Evolutionary conservation across 2,329 filamentous ascomycete species (phyloP).

Genomic region (Cytospora piceae): DNA sequence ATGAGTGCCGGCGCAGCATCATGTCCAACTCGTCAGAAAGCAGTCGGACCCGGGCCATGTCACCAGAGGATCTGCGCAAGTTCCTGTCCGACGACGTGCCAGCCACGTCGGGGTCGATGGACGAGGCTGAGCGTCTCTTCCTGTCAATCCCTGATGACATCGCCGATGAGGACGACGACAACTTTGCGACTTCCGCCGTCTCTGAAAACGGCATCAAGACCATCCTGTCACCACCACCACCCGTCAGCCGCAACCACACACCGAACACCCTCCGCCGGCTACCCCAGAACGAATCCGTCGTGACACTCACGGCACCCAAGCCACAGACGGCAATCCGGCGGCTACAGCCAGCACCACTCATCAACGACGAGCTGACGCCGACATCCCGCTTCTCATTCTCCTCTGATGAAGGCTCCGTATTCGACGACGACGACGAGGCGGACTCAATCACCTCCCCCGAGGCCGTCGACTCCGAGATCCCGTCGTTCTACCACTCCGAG

Average conservation of each 20-base stretch:
- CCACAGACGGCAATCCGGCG: slow-evolving; percentile 25
- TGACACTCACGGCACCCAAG: slow-evolving; percentile 25
- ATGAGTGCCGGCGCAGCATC: slow-evolving; percentile 40
- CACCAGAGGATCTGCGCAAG: slow-evolving; percentile 57
- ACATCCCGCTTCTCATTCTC: slow-evolving; percentile 37
- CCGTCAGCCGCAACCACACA: slow-evolving; percentile 47
- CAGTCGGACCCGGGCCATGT: slow-evolving; percentile 55
- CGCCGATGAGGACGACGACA: slow-evolving; percentile 58
- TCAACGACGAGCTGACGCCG: slow-evolving; percentile 35
- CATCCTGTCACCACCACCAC: slow-evolving; percentile 55
- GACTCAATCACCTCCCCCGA: slow-evolving; percentile 39
- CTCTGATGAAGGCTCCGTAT: slow-evolving; percentile 38
- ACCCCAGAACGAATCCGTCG: slow-evolving; percentile 31
- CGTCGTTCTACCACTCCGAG: slow-evolving; percentile 51
- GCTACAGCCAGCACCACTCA: slow-evolving; percentile 27
- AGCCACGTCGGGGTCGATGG: slow-evolving; percentile 38
- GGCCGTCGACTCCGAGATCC: slow-evolving; percentile 47
- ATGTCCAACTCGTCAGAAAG: slow-evolving; percentile 44
- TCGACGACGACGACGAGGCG: slow-evolving; percentile 35
- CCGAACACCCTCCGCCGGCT: slow-evolving; percentile 32
- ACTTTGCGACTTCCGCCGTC: slow-evolving; percentile 59
- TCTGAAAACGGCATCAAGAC: slow-evolving; percentile 52
- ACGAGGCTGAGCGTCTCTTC: slow-evolving; percentile 41
- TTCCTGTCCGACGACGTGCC: slow-evolving; percentile 54
- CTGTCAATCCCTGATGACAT: slow-evolving; percentile 52